Base-by-base conservation (phyloP, 2,329 filamentous ascomycete genomes). In the Phoma sp. region DNA sequence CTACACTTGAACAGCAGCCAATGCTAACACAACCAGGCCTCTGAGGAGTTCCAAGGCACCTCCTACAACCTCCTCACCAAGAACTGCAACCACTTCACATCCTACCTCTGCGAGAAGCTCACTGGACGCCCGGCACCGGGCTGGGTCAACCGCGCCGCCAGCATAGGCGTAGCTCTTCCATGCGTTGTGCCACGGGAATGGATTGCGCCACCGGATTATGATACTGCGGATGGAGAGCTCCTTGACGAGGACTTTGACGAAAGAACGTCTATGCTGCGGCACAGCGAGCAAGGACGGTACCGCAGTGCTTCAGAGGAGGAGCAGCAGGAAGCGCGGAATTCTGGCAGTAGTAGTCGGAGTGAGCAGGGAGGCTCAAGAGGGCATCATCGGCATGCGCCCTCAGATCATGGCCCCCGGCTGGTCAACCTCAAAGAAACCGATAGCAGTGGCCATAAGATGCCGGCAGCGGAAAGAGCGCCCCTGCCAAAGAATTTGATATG, bases 61-160 rank as follows among this genome's bases (percentile, higher is more conserved):
- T 83, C 84, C 12, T 95, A 96, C 75, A 93, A 95, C 67, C 83
- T 96, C 12, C 81, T 96, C 37, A 92, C 87, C 17, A 87, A 87
- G 64, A 96, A 96, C 74, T 96, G 91, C 82, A 96, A 96, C 73
- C 91, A 96, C 73, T 96, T 96, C 72, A 93, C 91, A 2, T 86
- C 86, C 17, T 86, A 89, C 65, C 82, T 96, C 15, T 92, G 89
- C 74, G 81, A 88, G 71, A 84, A 84, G 61, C 81, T 96, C 48
- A 93, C 90, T 2, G 85, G 87, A 5, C 83, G 84, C 38, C 78
- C 86, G 1, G 89, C 89, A 0, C 91, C 91, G 0, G 76, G 75
- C 15, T 96, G 91, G 89, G 78, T 96, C 47, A 96, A 96, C 68
- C 84, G 91, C 49, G 91, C 91, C 1, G 91, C 91, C n/a, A 88